Percentiles rank a stretch among this genome's conserved stretches.
These are phyloP conservation scores for Phyllosticta citrichinensis DNA, from an alignment of 2,329 filamentous ascomycete genomes.

Conservation along the genomic window DNA sequence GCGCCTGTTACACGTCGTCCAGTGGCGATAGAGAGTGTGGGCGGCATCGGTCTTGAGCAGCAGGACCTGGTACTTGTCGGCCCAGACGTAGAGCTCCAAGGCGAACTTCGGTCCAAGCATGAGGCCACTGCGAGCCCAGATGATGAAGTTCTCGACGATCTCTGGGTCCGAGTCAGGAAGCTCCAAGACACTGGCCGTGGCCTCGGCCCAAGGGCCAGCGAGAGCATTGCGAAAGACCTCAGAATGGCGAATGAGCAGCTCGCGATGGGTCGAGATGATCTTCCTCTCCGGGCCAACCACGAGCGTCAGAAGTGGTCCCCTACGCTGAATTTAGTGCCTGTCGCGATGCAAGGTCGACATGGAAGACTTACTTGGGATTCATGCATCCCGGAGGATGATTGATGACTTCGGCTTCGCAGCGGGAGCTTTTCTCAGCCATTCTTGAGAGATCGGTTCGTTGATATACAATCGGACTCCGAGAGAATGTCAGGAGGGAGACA, in stretches of 20 bases:
- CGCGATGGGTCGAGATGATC: background rate
- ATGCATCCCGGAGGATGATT: too few relatives aligned
- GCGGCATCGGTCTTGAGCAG: background rate
- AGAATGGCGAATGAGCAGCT: background rate
- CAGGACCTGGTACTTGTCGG: background rate
- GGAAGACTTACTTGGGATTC: too few relatives aligned
- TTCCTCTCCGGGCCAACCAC: background rate
- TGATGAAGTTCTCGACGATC: background rate
- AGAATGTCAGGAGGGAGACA: too few relatives aligned
- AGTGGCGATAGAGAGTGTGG: background rate
- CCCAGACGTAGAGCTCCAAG: conserved; percentile 1
- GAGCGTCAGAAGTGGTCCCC: too few relatives aligned
- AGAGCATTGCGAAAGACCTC: background rate
- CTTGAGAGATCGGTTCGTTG: too few relatives aligned
- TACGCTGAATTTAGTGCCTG: too few relatives aligned
- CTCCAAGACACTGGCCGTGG: background rate
- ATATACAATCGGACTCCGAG: too few relatives aligned
- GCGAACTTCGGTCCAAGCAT: background rate
- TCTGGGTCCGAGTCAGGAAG: background rate
- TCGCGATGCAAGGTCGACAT: too few relatives aligned
- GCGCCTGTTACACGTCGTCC: background rate
- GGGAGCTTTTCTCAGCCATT: too few relatives aligned
- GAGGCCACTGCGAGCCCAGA: background rate
- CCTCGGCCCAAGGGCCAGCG: background rate
- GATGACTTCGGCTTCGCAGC: too few relatives aligned